Base-by-base conservation (phyloP, 306 rosid species). In the Acacia melanoxylon region DNA sequence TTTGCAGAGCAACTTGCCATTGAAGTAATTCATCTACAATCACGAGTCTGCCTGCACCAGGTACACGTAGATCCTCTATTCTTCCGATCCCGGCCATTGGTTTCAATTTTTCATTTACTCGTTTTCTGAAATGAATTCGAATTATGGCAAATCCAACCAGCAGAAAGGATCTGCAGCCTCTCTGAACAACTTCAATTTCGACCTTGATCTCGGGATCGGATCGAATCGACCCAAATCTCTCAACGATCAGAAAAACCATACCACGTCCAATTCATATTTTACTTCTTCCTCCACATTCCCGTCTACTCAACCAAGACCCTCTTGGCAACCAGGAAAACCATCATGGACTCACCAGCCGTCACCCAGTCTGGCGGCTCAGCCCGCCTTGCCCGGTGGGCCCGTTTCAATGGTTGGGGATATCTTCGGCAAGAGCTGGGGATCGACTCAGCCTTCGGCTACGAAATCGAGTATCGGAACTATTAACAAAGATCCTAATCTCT, bases 361-460 rank as follows among this genome's bases (percentile, higher is more conserved):
- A 8, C 35, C 67, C 33, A 25, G 8, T 61, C 67, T 61, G 35
- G 67, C 67, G 17, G 67, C 67, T 24, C 35, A 61, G 35, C 65
- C 91, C 48, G 89, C 84, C 17, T 77, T 91, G 40, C 76, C 90
- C 3, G 77, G 81, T 73, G 90, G 79, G 8, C 91, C 98, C 12
- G 48, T 89, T 52, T 92, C 99, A 42, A 92, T 96, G 99, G 97
- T 89, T 11, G 99, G 99, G 6, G 99, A 96, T 65, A 93, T 96
- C 79, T 84, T 84, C 44, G 99, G 99, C 59, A 96, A 92, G 84
- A 93, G 84, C n/a, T 93, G 99, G 98, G 84, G 89, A 76, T 91
- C 99, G 16, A 20, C 91, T 22, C 84, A 79, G 35, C 81, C 93
- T 31, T 49, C 92, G 1, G 75, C 45, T 81, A 67, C 87, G 22